phyloP scores from a whole-genome alignment of 257 asterid species.

The Asclepias syriaca region DNA sequence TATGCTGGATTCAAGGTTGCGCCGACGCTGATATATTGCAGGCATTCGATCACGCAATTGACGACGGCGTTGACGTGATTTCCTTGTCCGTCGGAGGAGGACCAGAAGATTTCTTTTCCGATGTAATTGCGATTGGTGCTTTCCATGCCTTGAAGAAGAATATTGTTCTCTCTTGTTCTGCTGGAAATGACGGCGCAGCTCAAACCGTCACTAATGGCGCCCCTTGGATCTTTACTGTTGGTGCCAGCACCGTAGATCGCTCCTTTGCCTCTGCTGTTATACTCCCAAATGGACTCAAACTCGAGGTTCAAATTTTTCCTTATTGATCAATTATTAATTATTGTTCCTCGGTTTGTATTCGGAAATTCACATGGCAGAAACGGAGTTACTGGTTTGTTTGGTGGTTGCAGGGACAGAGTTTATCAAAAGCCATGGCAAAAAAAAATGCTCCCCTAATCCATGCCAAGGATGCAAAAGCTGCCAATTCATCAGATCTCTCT shows the following conservation, averaged over 20 bases:
- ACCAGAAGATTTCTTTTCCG: slow-evolving; percentile 12
- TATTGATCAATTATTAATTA: too few relatives aligned
- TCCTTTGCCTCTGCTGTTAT: slow-evolving; percentile 19
- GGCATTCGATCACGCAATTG: slow-evolving; percentile 54
- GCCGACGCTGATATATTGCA: slow-evolving; percentile 46
- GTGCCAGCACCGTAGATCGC: slow-evolving; percentile 63
- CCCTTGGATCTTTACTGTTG: slow-evolving; percentile 73
- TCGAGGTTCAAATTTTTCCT: slow-evolving; percentile 21
- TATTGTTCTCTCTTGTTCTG: slow-evolving; percentile 46
- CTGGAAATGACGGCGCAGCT: slow-evolving; percentile 46
- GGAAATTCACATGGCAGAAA: too few relatives aligned
- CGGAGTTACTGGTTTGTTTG: too few relatives aligned
- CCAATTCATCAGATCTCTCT: slow-evolving; percentile 19
- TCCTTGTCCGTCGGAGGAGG: slow-evolving; percentile 57
- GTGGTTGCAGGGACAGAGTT: slow-evolving; percentile 41
- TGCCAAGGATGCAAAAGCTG: slow-evolving; percentile 33
- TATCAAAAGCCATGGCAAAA: slow-evolving; percentile 29
- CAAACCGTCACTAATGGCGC: slow-evolving; percentile 49
- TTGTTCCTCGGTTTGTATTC: too few relatives aligned
- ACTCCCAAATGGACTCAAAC: slow-evolving; percentile 25
- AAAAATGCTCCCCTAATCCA: slow-evolving; percentile 35
- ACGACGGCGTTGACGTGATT: slow-evolving; percentile 69
- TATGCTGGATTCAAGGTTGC: slow-evolving; percentile 52
- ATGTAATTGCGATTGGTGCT: slow-evolving; percentile 45
- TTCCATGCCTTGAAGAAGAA: slow-evolving; percentile 60